Conservation (phyloP, 208 protist genomes). For the Trypanosoma congolense region DNA sequence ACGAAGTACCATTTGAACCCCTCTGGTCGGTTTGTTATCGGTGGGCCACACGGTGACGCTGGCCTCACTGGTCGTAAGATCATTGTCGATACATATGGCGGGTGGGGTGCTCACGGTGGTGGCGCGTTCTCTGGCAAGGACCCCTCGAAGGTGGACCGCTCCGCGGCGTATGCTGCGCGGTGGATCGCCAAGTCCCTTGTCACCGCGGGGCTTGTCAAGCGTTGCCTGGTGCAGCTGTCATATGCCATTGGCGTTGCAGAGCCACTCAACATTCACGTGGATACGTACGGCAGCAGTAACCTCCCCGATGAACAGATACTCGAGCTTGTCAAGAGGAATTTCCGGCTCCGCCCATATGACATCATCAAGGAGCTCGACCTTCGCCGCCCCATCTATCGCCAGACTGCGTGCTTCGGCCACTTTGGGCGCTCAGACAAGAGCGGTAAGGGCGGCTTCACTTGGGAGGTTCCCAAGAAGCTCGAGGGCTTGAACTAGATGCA, state of each 20-base stretch:
- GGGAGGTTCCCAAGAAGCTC: constrained; percentile 1
- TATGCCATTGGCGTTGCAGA: constrained; percentile 1
- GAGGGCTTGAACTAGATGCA: constrained; percentile 19
- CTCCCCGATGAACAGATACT: neutral
- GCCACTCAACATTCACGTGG: neutral
- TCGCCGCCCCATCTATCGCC: neutral
- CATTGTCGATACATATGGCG: neutral
- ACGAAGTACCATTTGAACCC: neutral
- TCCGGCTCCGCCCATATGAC: neutral
- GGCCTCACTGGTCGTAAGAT: neutral
- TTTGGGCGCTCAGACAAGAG: neutral
- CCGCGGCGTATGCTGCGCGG: neutral
- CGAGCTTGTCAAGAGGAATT: neutral
- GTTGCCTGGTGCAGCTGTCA: neutral
- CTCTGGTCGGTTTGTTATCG: neutral
- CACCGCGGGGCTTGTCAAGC: neutral
- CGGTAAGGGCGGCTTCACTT: neutral
- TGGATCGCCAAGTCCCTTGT: constrained; percentile 1
- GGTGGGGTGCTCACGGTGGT: neutral
- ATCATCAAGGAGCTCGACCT: constrained; percentile 1
- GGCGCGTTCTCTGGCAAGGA: neutral
- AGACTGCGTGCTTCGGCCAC: neutral
- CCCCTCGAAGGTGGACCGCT: neutral
- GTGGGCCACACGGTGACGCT: neutral
- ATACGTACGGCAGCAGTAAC: neutral